phyloP scores from a whole-genome alignment of 495 filamentous ascomycete genomes.

The Hypoxylon crocopeplum region DNA sequence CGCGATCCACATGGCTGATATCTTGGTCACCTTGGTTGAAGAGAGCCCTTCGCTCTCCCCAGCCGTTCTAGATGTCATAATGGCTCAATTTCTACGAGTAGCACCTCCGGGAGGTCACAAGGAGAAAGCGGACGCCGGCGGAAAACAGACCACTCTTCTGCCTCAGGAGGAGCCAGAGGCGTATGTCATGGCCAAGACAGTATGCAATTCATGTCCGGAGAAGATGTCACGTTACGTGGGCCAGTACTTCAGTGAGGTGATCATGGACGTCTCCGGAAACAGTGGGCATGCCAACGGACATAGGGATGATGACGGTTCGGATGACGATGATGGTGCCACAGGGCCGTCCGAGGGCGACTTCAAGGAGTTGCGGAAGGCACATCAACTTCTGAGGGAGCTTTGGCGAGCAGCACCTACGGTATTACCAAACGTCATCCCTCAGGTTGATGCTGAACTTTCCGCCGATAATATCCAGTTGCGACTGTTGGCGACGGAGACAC shows the following conservation, averaged over 20 bases:
- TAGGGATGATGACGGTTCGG: conserved; percentile 67
- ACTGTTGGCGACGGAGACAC: conserved; percentile 85
- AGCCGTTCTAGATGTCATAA: conserved; percentile 89
- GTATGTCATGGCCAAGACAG: conserved; percentile 93
- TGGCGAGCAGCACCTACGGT: conserved; percentile 92
- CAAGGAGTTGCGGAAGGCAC: conserved; percentile 86
- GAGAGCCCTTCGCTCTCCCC: conserved; percentile 80
- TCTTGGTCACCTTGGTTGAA: conserved; percentile 85
- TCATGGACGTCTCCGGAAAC: conserved; percentile 80
- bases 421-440: conserved; percentile 90
- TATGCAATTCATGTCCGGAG: conserved; percentile 89
- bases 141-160: conserved; percentile 74
- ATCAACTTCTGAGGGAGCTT: conserved; percentile 86
- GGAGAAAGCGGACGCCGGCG: conserved; percentile 60
- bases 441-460: conserved; percentile 89
- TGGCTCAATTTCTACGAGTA: conserved; percentile 92
- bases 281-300: conserved; percentile 56
- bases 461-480: conserved; percentile 88
- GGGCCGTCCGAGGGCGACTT: conserved; percentile 82
- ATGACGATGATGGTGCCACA: conserved; percentile 67
- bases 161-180: conserved; percentile 87
- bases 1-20: conserved; percentile 86
- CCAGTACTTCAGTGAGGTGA: conserved; percentile 96
- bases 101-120: conserved; percentile 66
- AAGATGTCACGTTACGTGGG: conserved; percentile 93